A percentile compares a stretch with the other conserved stretches of the same genome.
Conservation (phyloP, 2,329 filamentous ascomycete species). For the Phialemoniopsis sp. region DNA sequence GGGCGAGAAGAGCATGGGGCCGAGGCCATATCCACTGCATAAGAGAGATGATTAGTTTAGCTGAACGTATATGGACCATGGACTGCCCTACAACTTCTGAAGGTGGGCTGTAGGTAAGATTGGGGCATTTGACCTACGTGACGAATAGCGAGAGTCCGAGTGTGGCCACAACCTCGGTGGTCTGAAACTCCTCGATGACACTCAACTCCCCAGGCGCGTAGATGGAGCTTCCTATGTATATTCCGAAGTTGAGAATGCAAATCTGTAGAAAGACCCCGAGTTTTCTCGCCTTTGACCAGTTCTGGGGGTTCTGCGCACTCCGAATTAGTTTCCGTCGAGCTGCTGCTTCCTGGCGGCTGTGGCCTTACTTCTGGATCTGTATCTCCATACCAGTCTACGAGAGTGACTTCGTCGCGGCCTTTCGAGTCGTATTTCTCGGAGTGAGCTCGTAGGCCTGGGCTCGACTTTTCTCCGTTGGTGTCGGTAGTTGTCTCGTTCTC, state of each 20-base stretch:
- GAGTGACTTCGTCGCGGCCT: background rate
- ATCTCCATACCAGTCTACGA: background rate
- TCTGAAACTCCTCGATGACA: conserved; percentile 13
- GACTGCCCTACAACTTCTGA: no score
- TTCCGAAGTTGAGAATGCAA: conserved; percentile 10
- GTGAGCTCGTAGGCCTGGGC: no score
- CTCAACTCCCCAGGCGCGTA: conserved; percentile 13
- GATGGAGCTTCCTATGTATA: conserved; percentile 19
- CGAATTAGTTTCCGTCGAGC: background rate
- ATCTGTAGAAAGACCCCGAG: background rate
- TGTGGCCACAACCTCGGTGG: conserved; percentile 13
- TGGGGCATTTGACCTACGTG: background rate
- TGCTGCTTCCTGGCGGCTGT: background rate
- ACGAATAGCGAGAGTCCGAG: conserved; percentile 18
- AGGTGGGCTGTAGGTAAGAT: no score
- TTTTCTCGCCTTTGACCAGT: background rate
- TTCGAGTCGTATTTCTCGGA: background rate
- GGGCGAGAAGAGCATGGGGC: background rate
- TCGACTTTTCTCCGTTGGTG: no score
- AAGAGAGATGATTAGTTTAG: background rate
- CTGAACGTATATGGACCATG: no score
- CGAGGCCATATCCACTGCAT: background rate
- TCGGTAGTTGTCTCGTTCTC: no score
- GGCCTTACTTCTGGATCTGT: background rate
- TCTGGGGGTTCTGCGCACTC: background rate